Evolutionary conservation across 148 eudicot genomes (phyloP), one percentile per base, ranked within the genome.

Genomic region (Rhododendron henanense): DNA sequence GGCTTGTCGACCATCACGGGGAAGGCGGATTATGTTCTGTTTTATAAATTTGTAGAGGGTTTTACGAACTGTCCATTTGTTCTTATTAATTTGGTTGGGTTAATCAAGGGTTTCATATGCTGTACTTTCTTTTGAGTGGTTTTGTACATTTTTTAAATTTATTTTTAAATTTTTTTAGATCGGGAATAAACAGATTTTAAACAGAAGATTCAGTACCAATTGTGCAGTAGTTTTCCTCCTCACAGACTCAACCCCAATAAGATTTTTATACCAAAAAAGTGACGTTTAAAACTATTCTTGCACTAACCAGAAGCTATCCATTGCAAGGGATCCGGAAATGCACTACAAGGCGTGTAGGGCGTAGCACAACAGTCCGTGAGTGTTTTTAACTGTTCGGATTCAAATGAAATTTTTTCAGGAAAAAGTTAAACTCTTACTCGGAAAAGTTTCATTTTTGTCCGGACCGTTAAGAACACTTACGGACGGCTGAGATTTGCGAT

Each of bases 41-140:
- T 33, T 39, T 85, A 63, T 45, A 55, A 14, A 75, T 81, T 88
- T 85, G 86, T 87, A 84, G 73, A 79, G 78, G 48, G 59, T 67
- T 75, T 83, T 65, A 86, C 8, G 14, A 45, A 86, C 61, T 1
- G 23, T 75, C 61, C 78, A 50, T 87, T 67, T 51, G 83, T 84
- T 83, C 61, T 87, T 69, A 15, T 45, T 19, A 33, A 16, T 75
- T 63, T 67, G 31, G 57, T 76, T 61, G 53, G 50, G 41, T 83
- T 87, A 67, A 33, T 21, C 35, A 67, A 67, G 74, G 28, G 74
- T 25, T 67, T 28, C 44, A 48, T 79, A 87, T 87, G 53, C 44
- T 48, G 65, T 87, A 78, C 5, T 84, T 78, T 51, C 55, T 50
- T 37, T 75, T 45, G 81, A 37, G 73, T 74, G 80, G 18, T 82